Percentiles rank a stretch among this genome's conserved stretches.
Conservation (phyloP, 2,329 filamentous ascomycete species). For the Pseudocercospora ulei region DNA sequence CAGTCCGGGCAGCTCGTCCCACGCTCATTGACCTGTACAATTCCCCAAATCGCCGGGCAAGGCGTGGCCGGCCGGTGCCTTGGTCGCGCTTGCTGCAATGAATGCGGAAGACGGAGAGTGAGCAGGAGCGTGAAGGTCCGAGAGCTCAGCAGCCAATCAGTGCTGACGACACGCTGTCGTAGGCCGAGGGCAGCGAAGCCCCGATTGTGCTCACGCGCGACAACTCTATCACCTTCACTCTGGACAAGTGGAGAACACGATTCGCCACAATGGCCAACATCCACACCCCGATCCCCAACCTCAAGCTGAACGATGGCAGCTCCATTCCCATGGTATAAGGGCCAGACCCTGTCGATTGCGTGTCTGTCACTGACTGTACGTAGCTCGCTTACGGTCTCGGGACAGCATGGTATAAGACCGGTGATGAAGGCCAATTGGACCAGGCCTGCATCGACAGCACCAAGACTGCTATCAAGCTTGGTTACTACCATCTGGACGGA, state of each 20-base stretch:
- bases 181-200: too few relatives aligned
- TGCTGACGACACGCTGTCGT: not conserved
- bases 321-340: conserved; percentile 61
- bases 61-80: too few relatives aligned
- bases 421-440: conserved; percentile 46
- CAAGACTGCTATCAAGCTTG: conserved; percentile 57
- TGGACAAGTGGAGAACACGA: not conserved
- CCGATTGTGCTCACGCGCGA: too few relatives aligned
- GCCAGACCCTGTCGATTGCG: conserved; percentile 5
- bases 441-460: conserved; percentile 48
- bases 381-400: conserved; percentile 66
- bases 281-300: conserved; percentile 44
- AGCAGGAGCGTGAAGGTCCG: not conserved
- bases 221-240: not conserved
- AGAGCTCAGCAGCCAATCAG: not conserved
- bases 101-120: too few relatives aligned
- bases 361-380: conserved; percentile 8
- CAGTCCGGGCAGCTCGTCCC: conserved; percentile 1
- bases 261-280: conserved; percentile 29
- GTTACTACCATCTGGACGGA: conserved; percentile 64
- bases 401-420: conserved; percentile 54
- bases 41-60: too few relatives aligned
- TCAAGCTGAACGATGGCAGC: conserved; percentile 63
- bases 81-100: too few relatives aligned
- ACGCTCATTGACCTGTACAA: too few relatives aligned